Base-by-base conservation (phyloP, 2,329 filamentous ascomycete species). In the Fusarium nisikadoi region DNA sequence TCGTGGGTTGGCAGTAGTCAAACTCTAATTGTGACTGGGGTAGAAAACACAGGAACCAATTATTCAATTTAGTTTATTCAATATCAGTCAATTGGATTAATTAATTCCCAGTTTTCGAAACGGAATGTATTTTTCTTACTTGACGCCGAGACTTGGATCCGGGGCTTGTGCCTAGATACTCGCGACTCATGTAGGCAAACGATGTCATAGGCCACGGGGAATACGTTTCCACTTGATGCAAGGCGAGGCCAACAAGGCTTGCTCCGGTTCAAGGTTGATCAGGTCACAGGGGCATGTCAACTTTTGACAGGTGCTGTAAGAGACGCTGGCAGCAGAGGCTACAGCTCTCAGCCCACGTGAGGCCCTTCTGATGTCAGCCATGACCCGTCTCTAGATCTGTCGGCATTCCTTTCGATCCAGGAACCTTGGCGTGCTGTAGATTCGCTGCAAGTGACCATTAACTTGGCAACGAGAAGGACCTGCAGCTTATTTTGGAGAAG, bases 321-420 rank as follows among this genome's bases (percentile, higher is more conserved):
- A 46, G 33, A 36, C 23, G 17, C 52, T 68, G 35, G 46, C 62
- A 64, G 59, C 45, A 35, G 63, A 35, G 47, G 39, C 41, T 41
- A 43, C 38, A 67, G 62, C 38, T 65, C 45, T 35, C n/a, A 53
- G 35, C 17, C 45, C 68, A 71, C 54, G 65, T 70, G 67, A 70
- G 65, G 29, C 45, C 36, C 52, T 42, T 71, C 63, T 71, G 63
- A 72, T 71, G 63, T 71, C 69, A 71, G 68, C 63, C 58, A 68
- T 55, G 56, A 33, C 25, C 56, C 39, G 49, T 53, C 68, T 68
- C 53, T 43, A 68, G 68, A 71, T 71, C 68, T 71, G 63, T 72
- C 68, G 41, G 63, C 68, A 71, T 71, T 71, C 68, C 68, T 54
- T 50, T 69, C 63, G 68, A 69, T 72, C 63, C 57, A 69, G 68